Percentiles rank a stretch among this genome's conserved stretches.
phyloP scores from a whole-genome alignment of 164 flowering plant genomes.

The Vitis labrusca region DNA sequence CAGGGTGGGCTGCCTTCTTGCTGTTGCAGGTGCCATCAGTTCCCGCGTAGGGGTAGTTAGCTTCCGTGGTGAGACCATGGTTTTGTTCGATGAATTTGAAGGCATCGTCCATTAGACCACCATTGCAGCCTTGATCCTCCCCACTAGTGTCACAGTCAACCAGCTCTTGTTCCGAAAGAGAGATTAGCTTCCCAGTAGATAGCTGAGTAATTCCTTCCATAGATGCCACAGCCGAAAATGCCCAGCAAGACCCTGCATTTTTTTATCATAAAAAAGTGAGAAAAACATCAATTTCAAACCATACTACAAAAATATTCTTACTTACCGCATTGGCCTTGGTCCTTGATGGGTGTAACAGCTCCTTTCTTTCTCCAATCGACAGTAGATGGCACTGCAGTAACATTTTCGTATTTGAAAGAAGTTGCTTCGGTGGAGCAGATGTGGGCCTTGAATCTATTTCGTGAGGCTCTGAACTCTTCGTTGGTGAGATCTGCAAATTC shows the following conservation, averaged over 20 bases:
- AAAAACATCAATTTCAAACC: background rate
- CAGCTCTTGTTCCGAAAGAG: constrained; percentile 32
- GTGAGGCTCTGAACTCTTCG: constrained; percentile 32
- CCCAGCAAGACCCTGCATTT: constrained; percentile 37
- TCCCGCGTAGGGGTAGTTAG: constrained; percentile 25
- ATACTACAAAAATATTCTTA: background rate
- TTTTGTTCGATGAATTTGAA: constrained; percentile 23
- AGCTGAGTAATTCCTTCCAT: constrained; percentile 27
- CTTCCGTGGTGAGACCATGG: constrained; percentile 12
- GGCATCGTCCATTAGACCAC: constrained; percentile 31
- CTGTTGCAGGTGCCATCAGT: constrained; percentile 21
- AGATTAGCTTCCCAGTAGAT: constrained; percentile 23
- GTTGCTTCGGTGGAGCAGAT: background rate
- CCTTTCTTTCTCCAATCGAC: constrained; percentile 33
- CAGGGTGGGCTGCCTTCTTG: constrained; percentile 10
- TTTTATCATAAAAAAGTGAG: too few species aligned
- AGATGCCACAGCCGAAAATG: constrained; percentile 37
- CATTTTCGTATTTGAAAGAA: constrained; percentile 29
- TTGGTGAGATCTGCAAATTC: constrained; percentile 38
- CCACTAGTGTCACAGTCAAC: constrained; percentile 28
- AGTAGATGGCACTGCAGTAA: constrained; percentile 21
- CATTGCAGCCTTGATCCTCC: constrained; percentile 15
- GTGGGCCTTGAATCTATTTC: constrained; percentile 7
- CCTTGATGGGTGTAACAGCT: constrained; percentile 33
- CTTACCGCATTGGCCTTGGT: constrained; percentile 38